Evolutionary conservation across 495 filamentous ascomycete species (phyloP).

Genomic region (Hypoxylon fuscum): DNA sequence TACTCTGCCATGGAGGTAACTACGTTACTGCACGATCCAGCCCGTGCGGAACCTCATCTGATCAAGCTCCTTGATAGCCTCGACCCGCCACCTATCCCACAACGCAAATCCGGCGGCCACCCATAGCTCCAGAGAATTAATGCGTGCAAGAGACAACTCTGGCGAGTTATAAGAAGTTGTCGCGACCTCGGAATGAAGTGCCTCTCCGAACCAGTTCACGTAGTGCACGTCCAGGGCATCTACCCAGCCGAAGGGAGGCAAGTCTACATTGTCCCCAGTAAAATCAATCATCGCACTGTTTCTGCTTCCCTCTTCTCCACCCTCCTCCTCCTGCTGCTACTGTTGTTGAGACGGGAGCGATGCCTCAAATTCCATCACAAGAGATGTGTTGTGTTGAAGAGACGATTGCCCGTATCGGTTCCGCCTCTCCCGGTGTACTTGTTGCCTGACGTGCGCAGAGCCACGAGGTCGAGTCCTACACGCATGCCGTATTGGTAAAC

Average conservation of each 20-base stretch:
- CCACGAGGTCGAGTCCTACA: constrained; percentile 52
- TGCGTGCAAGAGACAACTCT: not conserved
- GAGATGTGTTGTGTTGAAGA: constrained; percentile 63
- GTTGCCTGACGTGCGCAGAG: constrained; percentile 63
- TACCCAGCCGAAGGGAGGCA: constrained; percentile 15
- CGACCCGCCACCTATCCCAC: constrained; percentile 9
- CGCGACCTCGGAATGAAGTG: not conserved
- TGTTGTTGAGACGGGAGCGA: not conserved
- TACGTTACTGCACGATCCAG: not conserved
- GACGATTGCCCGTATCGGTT: constrained; percentile 66
- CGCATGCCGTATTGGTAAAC: not conserved
- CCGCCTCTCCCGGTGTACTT: constrained; percentile 59
- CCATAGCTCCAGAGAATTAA: constrained; percentile 5
- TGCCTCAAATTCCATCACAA: not conserved
- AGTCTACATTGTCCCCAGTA: constrained; percentile 5
- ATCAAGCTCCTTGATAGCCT: constrained; percentile 10
- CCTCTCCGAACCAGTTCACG: constrained; percentile 14
- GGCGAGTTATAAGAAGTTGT: not conserved
- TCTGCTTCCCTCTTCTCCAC: not conserved
- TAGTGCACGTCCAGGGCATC: constrained; percentile 7
- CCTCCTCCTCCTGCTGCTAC: not conserved
- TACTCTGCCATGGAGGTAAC: not conserved
- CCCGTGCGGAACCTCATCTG: not conserved
- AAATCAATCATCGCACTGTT: not conserved
- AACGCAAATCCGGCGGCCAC: constrained; percentile 8